Conservation (phyloP, 2,329 filamentous ascomycete genomes). For the Fragosphaeria purpurea region DNA sequence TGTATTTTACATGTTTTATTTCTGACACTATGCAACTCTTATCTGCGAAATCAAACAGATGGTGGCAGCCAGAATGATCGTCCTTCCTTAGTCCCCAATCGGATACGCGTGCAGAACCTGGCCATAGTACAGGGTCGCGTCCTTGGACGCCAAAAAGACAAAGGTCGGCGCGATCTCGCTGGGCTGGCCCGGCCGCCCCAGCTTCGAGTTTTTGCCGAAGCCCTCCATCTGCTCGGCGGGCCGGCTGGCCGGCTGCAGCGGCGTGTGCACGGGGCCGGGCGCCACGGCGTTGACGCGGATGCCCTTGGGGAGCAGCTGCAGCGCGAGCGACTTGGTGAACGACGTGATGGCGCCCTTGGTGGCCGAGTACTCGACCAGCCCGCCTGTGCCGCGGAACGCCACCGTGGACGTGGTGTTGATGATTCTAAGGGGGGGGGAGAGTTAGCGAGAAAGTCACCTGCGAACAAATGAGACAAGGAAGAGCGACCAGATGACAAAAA, state of each 20-base stretch:
- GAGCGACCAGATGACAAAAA: no score
- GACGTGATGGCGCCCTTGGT: constrained; percentile 71
- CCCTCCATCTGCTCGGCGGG: constrained; percentile 57
- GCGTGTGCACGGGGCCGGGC: constrained; percentile 71
- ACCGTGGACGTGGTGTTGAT: constrained; percentile 84
- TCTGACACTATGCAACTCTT: no score
- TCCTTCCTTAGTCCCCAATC: no score
- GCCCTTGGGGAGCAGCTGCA: constrained; percentile 61
- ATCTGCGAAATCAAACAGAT: no score
- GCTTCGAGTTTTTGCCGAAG: constrained; percentile 52
- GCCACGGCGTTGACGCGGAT: constrained; percentile 71
- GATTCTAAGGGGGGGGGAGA: constrained; percentile 37
- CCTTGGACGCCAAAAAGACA: constrained; percentile 67
- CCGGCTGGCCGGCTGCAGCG: constrained; percentile 66
- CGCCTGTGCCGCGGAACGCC: constrained; percentile 69
- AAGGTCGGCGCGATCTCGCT: constrained; percentile 75
- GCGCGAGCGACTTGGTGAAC: constrained; percentile 68
- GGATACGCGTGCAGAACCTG: constrained; percentile 30
- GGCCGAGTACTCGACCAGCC: constrained; percentile 73
- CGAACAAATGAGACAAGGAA: no score
- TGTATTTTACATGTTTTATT: no score
- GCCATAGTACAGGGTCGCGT: constrained; percentile 65
- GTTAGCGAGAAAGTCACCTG: no score
- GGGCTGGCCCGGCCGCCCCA: constrained; percentile 69
- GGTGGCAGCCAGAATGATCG: no score